Conservation (phyloP, 805 yeast genomes). For the Ogataea haglerorum region DNA sequence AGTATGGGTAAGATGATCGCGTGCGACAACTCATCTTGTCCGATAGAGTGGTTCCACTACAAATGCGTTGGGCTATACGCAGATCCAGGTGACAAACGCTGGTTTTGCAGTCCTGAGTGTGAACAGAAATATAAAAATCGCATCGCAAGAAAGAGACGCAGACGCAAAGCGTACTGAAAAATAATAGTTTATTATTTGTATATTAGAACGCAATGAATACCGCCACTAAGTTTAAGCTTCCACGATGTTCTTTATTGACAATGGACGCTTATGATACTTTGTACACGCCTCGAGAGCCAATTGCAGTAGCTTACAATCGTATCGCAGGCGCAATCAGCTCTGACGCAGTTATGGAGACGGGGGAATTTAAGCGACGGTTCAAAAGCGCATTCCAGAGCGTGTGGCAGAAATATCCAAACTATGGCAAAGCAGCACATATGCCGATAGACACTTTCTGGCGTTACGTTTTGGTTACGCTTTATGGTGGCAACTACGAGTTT, state of each 20-base stretch:
- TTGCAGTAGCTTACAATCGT: constrained; percentile 49
- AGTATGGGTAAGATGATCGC: constrained; percentile 90
- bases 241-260: constrained; percentile 47
- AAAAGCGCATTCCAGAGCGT: constrained; percentile 37
- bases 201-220: background rate
- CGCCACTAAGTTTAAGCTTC: background rate
- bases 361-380: constrained; percentile 26
- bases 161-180: constrained; percentile 15
- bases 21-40: constrained; percentile 87
- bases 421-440: constrained; percentile 46
- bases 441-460: constrained; percentile 56
- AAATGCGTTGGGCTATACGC: constrained; percentile 85
- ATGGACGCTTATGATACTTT: constrained; percentile 70
- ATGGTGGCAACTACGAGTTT: constrained; percentile 28
- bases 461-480: constrained; percentile 32
- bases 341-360: constrained; percentile 18
- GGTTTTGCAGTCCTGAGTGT: constrained; percentile 89
- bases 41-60: constrained; percentile 94
- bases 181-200: constrained; percentile 4
- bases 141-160: constrained; percentile 17
- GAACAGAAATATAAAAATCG: constrained; percentile 14
- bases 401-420: constrained; percentile 49
- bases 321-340: constrained; percentile 48
- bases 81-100: constrained; percentile 73
- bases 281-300: constrained; percentile 53